A percentile compares a stretch with the other conserved stretches of the same genome.
These are phyloP conservation scores for Carex parvula DNA, from an alignment of 176 grass and related monocot species.

Conservation along the genomic window DNA sequence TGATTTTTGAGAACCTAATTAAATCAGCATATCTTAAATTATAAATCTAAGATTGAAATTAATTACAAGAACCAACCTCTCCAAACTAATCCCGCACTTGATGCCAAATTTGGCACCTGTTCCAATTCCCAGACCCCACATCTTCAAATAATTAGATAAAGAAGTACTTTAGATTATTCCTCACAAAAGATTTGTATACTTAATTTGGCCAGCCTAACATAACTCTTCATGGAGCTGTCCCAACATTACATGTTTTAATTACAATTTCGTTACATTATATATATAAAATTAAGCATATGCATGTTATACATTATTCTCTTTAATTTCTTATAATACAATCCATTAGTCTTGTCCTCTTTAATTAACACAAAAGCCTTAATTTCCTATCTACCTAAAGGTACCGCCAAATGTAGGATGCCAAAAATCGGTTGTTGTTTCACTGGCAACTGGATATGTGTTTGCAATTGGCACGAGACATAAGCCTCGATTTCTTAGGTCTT, in stretches of 20 bases:
- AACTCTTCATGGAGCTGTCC: conserved; percentile 27
- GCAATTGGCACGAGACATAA: conserved; percentile 74
- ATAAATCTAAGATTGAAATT: background rate
- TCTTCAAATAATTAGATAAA: conserved; percentile 14
- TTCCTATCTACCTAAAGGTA: conserved; percentile 55
- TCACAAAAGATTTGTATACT: conserved; percentile 16
- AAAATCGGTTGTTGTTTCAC: conserved; percentile 51
- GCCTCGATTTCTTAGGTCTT: conserved; percentile 66
- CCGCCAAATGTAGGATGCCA: conserved; percentile 80
- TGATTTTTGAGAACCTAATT: background rate
- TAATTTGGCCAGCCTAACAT: conserved; percentile 39
- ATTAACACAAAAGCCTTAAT: conserved; percentile 7
- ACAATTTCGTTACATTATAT: conserved; percentile 11
- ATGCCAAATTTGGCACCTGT: conserved; percentile 42
- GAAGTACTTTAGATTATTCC: conserved; percentile 9
- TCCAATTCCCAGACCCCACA: conserved; percentile 29
- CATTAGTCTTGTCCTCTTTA: background rate
- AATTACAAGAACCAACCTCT: conserved; percentile 16
- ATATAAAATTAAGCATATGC: background rate
- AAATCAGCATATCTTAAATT: background rate
- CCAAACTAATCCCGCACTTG: conserved; percentile 25
- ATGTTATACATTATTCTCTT: background rate
- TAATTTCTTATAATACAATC: conserved; percentile 25
- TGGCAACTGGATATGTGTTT: conserved; percentile 59
- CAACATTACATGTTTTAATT: conserved; percentile 21